Conservation (phyloP, 495 filamentous ascomycete species). For the Aspergillus cavernicola region DNA sequence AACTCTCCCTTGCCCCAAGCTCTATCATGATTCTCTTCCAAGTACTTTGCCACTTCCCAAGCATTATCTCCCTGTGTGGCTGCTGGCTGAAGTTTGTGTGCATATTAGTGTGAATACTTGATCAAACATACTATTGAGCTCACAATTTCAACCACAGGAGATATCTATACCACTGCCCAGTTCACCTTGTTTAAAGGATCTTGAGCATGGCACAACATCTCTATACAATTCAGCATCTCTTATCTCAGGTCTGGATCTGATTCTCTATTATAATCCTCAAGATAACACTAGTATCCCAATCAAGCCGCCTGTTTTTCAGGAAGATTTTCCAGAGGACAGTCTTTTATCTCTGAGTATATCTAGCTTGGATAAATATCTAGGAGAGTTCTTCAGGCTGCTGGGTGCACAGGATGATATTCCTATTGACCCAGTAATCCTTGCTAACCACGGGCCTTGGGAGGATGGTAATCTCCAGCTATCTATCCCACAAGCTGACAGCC, state of each 20-base stretch:
- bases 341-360: slow-evolving; percentile 16
- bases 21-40: too few relatives aligned
- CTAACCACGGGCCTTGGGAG: slow-evolving; percentile 1
- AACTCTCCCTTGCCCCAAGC: not conserved
- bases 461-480: not conserved
- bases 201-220: too few relatives aligned
- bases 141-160: not conserved
- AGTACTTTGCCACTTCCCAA: slow-evolving; percentile 16
- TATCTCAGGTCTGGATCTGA: too few relatives aligned
- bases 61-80: slow-evolving; percentile 17
- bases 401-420: slow-evolving; percentile 13
- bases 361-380: slow-evolving; percentile 12
- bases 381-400: slow-evolving; percentile 5
- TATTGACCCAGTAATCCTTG: slow-evolving; percentile 17
- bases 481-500: not conserved
- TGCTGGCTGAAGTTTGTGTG: slow-evolving; percentile 18
- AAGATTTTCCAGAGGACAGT: not conserved
- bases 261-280: too few relatives aligned
- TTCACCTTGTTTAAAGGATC: too few relatives aligned
- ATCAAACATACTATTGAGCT: not conserved
- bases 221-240: too few relatives aligned
- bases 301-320: slow-evolving; percentile 10
- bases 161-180: not conserved
- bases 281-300: slow-evolving; percentile 5
- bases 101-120: slow-evolving; percentile 7